Percentiles rank a stretch among this genome's conserved stretches.
These are phyloP conservation scores for Lentinula sp. DNA, from an alignment of 768 basidiomycete genomes.

Conservation along the genomic window DNA sequence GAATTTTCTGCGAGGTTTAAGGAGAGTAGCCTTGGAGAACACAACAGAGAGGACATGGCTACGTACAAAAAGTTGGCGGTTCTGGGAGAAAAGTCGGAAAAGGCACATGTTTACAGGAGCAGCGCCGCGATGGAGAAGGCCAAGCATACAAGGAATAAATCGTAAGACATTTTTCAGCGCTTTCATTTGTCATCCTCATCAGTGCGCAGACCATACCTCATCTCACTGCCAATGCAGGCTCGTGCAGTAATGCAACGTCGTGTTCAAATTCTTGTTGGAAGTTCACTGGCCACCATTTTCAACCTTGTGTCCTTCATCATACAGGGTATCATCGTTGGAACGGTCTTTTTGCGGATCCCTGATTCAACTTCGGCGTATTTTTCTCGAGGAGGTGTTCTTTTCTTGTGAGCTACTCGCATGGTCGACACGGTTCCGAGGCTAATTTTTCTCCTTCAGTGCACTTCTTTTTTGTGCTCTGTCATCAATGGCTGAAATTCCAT, in stretches of 20 bases:
- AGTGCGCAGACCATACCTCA: constrained; percentile 31
- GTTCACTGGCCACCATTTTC: constrained; percentile 28
- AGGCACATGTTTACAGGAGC: constrained; percentile 33
- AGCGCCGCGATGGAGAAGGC: constrained; percentile 50
- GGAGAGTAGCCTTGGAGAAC: constrained; percentile 28
- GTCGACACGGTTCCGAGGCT: neutral
- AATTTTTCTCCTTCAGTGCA: constrained; percentile 26
- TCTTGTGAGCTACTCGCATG: constrained; percentile 43
- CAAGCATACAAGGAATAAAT: constrained; percentile 28
- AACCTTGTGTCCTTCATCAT: constrained; percentile 46
- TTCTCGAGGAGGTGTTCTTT: constrained; percentile 73
- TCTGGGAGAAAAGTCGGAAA: constrained; percentile 30
- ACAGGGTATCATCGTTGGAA: constrained; percentile 49
- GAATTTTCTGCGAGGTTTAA: constrained; percentile 51
- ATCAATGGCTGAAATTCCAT: constrained; percentile 59
- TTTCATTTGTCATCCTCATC: neutral
- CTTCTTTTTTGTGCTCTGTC: constrained; percentile 54
- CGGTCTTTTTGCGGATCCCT: constrained; percentile 54
- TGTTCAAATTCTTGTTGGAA: constrained; percentile 38
- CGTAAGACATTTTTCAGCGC: neutral
- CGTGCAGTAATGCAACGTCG: constrained; percentile 36
- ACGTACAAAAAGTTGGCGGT: constrained; percentile 38
- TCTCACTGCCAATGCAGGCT: constrained; percentile 41
- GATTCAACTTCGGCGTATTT: constrained; percentile 57
- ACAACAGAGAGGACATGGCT: constrained; percentile 41